phyloP scores from a whole-genome alignment of 202 grass and related monocot species.

The Zizania palustris region DNA sequence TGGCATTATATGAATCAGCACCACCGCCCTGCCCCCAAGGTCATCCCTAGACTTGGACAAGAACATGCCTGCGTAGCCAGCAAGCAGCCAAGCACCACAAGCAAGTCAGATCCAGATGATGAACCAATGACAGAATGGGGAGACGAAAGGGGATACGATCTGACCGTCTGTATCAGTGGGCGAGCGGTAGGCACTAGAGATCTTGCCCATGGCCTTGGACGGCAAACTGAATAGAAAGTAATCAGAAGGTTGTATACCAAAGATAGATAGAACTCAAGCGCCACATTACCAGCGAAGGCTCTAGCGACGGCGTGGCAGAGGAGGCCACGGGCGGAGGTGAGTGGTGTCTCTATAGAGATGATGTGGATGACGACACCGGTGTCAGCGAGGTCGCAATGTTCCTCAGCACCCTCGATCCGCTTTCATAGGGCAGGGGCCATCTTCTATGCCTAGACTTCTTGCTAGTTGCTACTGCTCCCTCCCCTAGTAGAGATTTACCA shows the following conservation, averaged over 20 bases:
- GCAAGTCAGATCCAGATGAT: slow-evolving; percentile 24
- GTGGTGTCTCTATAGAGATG: slow-evolving; percentile 33
- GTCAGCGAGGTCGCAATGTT: slow-evolving; percentile 51
- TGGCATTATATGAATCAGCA: slow-evolving; percentile 56
- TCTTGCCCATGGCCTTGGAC: slow-evolving; percentile 81
- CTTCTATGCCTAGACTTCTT: neutral
- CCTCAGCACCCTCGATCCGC: slow-evolving; percentile 50
- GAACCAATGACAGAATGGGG: neutral
- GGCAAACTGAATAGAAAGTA: slow-evolving; percentile 33
- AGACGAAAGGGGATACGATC: slow-evolving; percentile 33
- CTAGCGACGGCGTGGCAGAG: slow-evolving; percentile 68
- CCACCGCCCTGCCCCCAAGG: slow-evolving; percentile 23
- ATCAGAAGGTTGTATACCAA: neutral
- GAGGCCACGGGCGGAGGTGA: slow-evolving; percentile 44
- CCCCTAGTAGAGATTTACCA: neutral
- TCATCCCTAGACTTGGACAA: slow-evolving; percentile 56
- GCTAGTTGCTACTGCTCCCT: slow-evolving; percentile 41
- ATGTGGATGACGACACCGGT: slow-evolving; percentile 22
- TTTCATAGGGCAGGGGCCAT: neutral
- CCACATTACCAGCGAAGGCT: slow-evolving; percentile 70
- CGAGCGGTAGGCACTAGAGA: slow-evolving; percentile 82
- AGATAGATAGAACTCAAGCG: slow-evolving; percentile 12
- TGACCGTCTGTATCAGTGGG: slow-evolving; percentile 91
- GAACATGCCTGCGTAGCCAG: slow-evolving; percentile 69
- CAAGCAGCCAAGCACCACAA: neutral